phyloP scores from a whole-genome alignment of 169 alveolate species.

The Babesia ovata region DNA sequence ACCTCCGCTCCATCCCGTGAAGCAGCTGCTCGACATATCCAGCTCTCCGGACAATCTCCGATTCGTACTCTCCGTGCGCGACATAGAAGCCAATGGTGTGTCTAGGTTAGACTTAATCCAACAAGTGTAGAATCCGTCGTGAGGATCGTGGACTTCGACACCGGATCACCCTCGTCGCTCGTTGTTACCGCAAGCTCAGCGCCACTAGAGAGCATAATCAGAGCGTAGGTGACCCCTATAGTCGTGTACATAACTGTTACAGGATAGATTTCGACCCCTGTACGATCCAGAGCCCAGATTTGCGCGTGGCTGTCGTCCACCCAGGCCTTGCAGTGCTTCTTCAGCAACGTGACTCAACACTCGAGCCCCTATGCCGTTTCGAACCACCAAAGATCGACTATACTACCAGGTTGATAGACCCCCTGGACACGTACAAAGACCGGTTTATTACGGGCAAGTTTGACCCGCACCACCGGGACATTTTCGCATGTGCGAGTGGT shows the following conservation, averaged over 20 bases:
- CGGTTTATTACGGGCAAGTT: slow-evolving; percentile 41
- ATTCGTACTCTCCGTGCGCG: slow-evolving; percentile 9
- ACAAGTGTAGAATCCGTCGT: slow-evolving; percentile 3
- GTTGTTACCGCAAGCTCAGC: not conserved
- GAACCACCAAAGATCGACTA: not conserved
- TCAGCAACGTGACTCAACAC: not conserved
- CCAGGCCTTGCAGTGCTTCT: slow-evolving; percentile 5
- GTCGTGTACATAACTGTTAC: not conserved
- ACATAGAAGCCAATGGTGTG: slow-evolving; percentile 26
- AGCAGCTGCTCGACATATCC: slow-evolving; percentile 28
- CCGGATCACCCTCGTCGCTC: not conserved
- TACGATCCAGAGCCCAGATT: not conserved
- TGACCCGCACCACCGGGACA: slow-evolving; percentile 61
- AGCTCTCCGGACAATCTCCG: not conserved
- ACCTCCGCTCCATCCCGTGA: slow-evolving; percentile 23
- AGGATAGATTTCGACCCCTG: slow-evolving; percentile 40
- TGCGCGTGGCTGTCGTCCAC: slow-evolving; percentile 29
- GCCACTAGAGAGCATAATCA: not conserved
- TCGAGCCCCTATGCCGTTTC: slow-evolving; percentile 7
- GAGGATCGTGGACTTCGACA: slow-evolving; percentile 16
- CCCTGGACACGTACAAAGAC: slow-evolving; percentile 5
- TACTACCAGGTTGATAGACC: not conserved
- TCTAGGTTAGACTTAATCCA: not conserved
- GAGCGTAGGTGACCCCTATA: not conserved
- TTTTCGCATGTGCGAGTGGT: slow-evolving; percentile 33